phyloP scores from a whole-genome alignment of 1,284 basidiomycete species.

The Meira miltonrushii region DNA sequence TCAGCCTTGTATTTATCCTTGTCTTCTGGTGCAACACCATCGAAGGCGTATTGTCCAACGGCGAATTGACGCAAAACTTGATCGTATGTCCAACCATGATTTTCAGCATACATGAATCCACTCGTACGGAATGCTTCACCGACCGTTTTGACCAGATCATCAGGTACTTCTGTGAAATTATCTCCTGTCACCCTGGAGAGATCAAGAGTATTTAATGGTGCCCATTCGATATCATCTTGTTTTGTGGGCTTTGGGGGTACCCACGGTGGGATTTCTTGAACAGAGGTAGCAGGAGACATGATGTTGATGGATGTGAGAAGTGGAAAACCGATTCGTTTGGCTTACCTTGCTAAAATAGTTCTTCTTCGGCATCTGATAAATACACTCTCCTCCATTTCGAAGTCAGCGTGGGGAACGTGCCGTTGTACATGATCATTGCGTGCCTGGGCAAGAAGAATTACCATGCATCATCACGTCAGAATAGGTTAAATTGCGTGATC shows the following conservation, averaged over 20 bases:
- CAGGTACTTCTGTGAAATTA: constrained; percentile 39
- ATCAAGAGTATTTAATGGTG: constrained; percentile 46
- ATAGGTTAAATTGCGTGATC: too few relatives aligned
- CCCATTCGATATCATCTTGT: constrained; percentile 46
- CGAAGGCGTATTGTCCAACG: constrained; percentile 49
- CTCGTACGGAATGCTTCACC: constrained; percentile 39
- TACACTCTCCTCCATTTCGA: too few relatives aligned
- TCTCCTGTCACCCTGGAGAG: constrained; percentile 39
- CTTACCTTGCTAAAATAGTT: not conserved
- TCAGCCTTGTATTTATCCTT: constrained; percentile 45
- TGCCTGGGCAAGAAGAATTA: too few relatives aligned
- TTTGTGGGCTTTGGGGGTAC: constrained; percentile 33
- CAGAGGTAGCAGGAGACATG: not conserved
- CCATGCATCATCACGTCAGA: too few relatives aligned
- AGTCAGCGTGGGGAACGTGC: too few relatives aligned
- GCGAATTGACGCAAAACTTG: constrained; percentile 48
- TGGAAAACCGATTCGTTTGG: not conserved
- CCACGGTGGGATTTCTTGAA: constrained; percentile 38
- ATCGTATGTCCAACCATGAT: constrained; percentile 46
- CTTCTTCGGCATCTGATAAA: not conserved
- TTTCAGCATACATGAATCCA: constrained; percentile 50
- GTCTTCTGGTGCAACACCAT: constrained; percentile 35
- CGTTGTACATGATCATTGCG: too few relatives aligned
- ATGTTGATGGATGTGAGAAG: constrained; percentile 19
- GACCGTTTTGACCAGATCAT: constrained; percentile 32